A percentile compares a stretch with the other conserved stretches of the same genome.
Conservation (phyloP, 768 basidiomycete species). For the Serendipita sp. region DNA sequence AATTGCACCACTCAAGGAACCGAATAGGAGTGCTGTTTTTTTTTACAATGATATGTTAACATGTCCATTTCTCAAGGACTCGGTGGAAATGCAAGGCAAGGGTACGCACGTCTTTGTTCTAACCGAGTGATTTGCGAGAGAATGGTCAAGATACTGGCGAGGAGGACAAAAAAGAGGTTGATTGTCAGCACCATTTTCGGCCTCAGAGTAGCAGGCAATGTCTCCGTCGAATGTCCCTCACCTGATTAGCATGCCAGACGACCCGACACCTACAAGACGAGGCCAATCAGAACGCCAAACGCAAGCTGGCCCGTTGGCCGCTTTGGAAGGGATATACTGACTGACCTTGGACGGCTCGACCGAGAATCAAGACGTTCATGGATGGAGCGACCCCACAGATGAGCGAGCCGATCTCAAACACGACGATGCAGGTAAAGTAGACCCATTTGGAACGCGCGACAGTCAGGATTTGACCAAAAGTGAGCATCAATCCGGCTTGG, state of each 20-base stretch:
- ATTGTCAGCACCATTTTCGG: no score
- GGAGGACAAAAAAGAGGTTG: no score
- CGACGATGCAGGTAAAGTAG: constrained; percentile 14
- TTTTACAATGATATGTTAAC: no score
- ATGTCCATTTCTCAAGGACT: constrained; percentile 17
- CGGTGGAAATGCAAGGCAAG: not conserved
- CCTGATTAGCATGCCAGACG: constrained; percentile 24
- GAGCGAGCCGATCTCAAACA: constrained; percentile 31
- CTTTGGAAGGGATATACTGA: no score
- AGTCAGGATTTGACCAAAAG: constrained; percentile 20
- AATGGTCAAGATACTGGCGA: constrained; percentile 15
- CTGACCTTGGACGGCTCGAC: constrained; percentile 31
- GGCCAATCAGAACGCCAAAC: no score
- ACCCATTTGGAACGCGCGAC: constrained; percentile 22
- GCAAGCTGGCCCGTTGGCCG: no score
- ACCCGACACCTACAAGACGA: constrained; percentile 35
- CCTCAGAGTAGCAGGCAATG: no score
- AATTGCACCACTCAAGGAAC: constrained; percentile 26
- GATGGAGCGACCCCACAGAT: constrained; percentile 15
- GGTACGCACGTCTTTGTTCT: constrained; percentile 14
- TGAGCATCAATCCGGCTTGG: no score
- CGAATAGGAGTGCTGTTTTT: constrained; percentile 25
- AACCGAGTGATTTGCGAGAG: constrained; percentile 18
- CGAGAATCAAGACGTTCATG: constrained; percentile 24
- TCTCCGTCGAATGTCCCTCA: no score